Evolutionary conservation across 495 filamentous ascomycete genomes (phyloP).

Genomic region (Cladorrhinum samala): DNA sequence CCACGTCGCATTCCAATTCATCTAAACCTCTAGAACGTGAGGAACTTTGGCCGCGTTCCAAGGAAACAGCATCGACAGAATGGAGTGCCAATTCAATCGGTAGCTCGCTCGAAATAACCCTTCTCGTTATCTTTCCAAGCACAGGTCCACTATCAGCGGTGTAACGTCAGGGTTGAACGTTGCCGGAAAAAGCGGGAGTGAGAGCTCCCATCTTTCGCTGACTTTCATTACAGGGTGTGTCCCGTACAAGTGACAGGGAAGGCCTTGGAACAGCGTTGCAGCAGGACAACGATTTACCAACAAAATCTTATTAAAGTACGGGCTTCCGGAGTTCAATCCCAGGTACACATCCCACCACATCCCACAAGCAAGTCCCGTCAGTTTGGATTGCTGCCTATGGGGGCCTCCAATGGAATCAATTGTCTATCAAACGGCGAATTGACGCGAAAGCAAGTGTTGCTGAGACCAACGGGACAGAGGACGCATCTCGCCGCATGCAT

Average conservation of each 20-base stretch:
- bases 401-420: not conserved
- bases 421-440: not conserved
- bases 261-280: conserved; percentile 20
- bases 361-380: too few species aligned
- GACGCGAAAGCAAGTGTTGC: not conserved
- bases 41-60: not conserved
- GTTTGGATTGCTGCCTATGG: too few species aligned
- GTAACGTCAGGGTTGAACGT: conserved; percentile 15
- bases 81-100: not conserved
- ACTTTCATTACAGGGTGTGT: not conserved
- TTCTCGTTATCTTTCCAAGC: too few species aligned
- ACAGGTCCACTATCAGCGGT: not conserved
- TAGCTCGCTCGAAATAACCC: too few species aligned
- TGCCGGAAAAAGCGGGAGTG: not conserved
- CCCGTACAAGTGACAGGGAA: conserved; percentile 8
- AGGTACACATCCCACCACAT: not conserved
- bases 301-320: not conserved
- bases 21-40: not conserved
- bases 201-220: too few species aligned
- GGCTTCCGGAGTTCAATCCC: not conserved
- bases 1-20: not conserved
- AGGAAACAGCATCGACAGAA: not conserved
- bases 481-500: not conserved
- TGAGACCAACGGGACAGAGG: not conserved
- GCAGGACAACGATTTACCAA: not conserved